Evolutionary conservation across 257 asterid genomes (phyloP).

Genomic region (Orobanche coerulescens): DNA sequence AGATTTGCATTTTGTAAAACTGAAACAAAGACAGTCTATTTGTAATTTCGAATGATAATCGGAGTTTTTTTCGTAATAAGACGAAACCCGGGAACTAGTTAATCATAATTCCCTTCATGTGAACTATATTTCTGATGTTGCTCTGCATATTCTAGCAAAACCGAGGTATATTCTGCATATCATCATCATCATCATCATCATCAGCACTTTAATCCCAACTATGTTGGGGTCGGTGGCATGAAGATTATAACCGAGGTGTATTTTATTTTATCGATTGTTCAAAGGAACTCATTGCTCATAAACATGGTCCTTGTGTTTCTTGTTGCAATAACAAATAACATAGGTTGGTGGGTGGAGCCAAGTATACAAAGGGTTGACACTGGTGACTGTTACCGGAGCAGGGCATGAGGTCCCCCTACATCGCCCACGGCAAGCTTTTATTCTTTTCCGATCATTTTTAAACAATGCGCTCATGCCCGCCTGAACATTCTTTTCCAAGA

Average conservation of each 20-base stretch:
- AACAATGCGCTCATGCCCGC: slow-evolving; percentile 70
- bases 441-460: slow-evolving; percentile 65
- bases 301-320: neutral
- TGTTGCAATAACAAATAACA: neutral
- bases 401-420: slow-evolving; percentile 98
- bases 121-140: too few species aligned
- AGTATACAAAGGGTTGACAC: slow-evolving; percentile 73
- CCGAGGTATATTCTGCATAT: neutral
- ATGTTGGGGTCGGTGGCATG: too few species aligned
- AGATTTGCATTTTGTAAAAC: neutral
- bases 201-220: too few species aligned
- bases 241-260: too few species aligned
- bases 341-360: slow-evolving; percentile 99
- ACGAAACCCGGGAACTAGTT: too few species aligned
- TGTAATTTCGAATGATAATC: too few species aligned
- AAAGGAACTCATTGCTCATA: neutral
- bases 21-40: too few species aligned
- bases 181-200: too few species aligned
- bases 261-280: too few species aligned
- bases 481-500: slow-evolving; percentile 17
- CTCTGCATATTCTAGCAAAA: neutral
- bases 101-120: too few species aligned
- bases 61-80: too few species aligned
- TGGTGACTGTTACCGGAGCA: slow-evolving; percentile 84
- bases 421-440: slow-evolving; percentile 87